Conservation (phyloP, 1,284 basidiomycete species). For the Anthracocystis setariae region DNA sequence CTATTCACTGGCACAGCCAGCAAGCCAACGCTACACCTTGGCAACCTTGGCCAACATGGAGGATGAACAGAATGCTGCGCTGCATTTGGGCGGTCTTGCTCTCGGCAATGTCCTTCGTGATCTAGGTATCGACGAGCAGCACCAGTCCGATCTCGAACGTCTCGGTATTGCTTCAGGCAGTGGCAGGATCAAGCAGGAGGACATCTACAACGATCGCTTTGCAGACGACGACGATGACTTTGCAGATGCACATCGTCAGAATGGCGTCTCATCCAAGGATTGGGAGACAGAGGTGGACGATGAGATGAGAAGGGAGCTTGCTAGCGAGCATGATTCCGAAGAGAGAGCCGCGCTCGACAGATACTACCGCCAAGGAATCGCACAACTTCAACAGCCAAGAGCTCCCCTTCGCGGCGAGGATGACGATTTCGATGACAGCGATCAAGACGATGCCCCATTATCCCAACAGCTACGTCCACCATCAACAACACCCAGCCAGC, state of each 20-base stretch:
- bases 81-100: conserved; percentile 63
- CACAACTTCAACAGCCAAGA: conserved; percentile 37
- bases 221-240: conserved; percentile 61
- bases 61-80: conserved; percentile 61
- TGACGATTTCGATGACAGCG: conserved; percentile 58
- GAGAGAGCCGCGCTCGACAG: conserved; percentile 49
- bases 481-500: not conserved
- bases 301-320: conserved; percentile 51
- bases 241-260: conserved; percentile 23
- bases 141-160: conserved; percentile 46
- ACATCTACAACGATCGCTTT: conserved; percentile 66
- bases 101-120: conserved; percentile 65
- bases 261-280: conserved; percentile 42
- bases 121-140: conserved; percentile 59
- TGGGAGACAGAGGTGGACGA: conserved; percentile 56
- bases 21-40: no score
- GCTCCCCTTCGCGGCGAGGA: conserved; percentile 53
- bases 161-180: conserved; percentile 47
- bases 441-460: conserved; percentile 33
- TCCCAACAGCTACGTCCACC: conserved; percentile 21
- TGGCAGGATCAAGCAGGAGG: conserved; percentile 54
- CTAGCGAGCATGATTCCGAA: conserved; percentile 41
- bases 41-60: conserved; percentile 51
- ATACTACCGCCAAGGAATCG: conserved; percentile 54
- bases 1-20: conserved; percentile 25